Evolutionary conservation across 352 stramenopile genomes (phyloP), one percentile per base, ranked within the genome.

Genomic region (Globisporangium radiosum): DNA sequence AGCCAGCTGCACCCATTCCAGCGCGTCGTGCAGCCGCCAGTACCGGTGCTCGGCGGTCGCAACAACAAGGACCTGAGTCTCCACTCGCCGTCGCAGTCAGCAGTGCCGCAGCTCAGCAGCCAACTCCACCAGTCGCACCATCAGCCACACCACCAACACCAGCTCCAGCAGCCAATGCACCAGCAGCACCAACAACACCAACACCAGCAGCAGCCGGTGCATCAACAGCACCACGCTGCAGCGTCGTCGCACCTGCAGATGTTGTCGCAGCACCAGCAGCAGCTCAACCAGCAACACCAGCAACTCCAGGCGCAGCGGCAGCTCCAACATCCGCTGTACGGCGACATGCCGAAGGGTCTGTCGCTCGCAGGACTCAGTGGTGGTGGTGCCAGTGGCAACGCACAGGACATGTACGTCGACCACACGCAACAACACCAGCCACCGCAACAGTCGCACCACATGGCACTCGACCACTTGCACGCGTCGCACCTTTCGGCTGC

Each of bases 241-340:
- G n/a, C 56, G 52, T 9, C 56, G 33, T 72, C 71, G 39, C 73
- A 82, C 39, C 47, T 82, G 53, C 72, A 85, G 43, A 75, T 85
- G 73, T 56, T 80, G 13, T 59, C 66, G 9, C 44, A 54, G 10
- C 37, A 59, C 44, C 59, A 64, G n/a, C 52, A 64, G 19, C 38
- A 39, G 7, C 50, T 52, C n/a, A 52, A 60, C 3, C 59, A 64
- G 33, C 48, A 61, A 13, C 72, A 81, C 19, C 72, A 76, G 56
- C 72, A 80, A 43, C 72, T 76, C 7, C 43, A 51, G 38, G 39
- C 48, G 6, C 56, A 62, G 25, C 56, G 61, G 25, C 69, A 75
- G 55, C 70, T 82, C 17, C 71, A 81, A 53, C 75, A 85, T 51
- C 75, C 75, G 56, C 62, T 85, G 19, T 85, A 85, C 52, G 73